Base-by-base conservation (phyloP, 2,329 filamentous ascomycete species). In the Fusarium concolor region DNA sequence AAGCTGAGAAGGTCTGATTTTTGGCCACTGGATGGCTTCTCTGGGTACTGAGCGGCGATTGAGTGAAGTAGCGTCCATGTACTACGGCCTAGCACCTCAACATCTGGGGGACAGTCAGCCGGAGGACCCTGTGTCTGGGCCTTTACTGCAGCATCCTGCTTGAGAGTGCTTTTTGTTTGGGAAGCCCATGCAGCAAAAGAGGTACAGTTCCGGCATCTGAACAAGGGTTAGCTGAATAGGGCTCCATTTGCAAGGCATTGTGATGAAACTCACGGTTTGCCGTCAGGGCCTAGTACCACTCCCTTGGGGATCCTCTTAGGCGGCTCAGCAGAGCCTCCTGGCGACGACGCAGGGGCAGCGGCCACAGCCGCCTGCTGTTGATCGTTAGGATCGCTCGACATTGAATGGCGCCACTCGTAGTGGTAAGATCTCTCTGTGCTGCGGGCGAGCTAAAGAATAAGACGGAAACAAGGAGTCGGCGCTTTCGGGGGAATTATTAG, bases 61-160 rank as follows among this genome's bases (percentile, higher is more conserved):
- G 92, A 91, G 83, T 99, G 96, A 2, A 99, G 88, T 20, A 99
- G 86, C 0, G 94, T 97, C 96, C 96, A 99, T 14, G 93, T 92
- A 62, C 90, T 90, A 65, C 94, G 92, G 47, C 96, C 96, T 6
- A 99, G 89, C 17, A 85, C 81, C 76, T 97, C 93, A 68, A 97
- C 93, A 76, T 98, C 94, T 2, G 96, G 91, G 0, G 96, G 96
- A 77, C 95, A 98, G 79, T 97, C 92, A 58, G 83, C 65, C 10
- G 85, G 83, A 15, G 81, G 76, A 35, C 79, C 68, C n/a, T 77
- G 74, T 15, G 81, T 58, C 24, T 76, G 33, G 9, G 33, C 15
- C 33, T 35, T 71, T 6, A 12, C 46, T 38, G 80, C 68, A 17
- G 82, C 59, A 6, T 69, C 62, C 22, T 68, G 67, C 52, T 75